Evolutionary conservation across 208 protist genomes (phyloP).

Genomic region (Trypanosoma caninum): DNA sequence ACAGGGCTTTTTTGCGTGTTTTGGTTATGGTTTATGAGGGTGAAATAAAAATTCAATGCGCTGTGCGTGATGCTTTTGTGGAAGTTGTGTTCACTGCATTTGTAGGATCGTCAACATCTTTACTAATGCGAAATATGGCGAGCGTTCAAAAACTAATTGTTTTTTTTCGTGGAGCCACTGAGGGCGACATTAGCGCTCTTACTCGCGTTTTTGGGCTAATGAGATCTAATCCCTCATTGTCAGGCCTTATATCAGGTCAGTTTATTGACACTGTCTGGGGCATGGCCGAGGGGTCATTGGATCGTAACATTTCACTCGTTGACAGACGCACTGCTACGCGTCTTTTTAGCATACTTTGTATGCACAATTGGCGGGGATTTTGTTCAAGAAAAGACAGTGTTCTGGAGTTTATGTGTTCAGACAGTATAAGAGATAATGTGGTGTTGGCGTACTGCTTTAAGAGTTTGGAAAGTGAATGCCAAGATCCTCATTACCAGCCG

Average conservation of each 20-base stretch:
- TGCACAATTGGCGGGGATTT: conserved; percentile 68
- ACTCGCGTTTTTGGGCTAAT: conserved; percentile 78
- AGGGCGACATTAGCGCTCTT: conserved; percentile 85
- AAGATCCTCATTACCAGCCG: conserved; percentile 66
- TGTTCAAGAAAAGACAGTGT: conserved; percentile 64
- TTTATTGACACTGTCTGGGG: conserved; percentile 88
- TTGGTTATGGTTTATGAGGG: conserved; percentile 87
- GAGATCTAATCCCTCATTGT: conserved; percentile 52
- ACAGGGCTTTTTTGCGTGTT: conserved; percentile 68
- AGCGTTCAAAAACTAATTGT: conserved; percentile 80
- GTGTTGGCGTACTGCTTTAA: conserved; percentile 77
- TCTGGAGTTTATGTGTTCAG: conserved; percentile 55
- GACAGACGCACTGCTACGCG: conserved; percentile 85
- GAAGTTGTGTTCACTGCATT: conserved; percentile 84
- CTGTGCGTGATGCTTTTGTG: conserved; percentile 84
- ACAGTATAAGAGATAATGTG: conserved; percentile 73
- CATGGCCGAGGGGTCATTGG: conserved; percentile 74
- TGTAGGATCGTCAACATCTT: conserved; percentile 46
- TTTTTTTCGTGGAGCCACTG: conserved; percentile 56
- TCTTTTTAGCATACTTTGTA: conserved; percentile 82
- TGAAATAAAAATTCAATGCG: conserved; percentile 86
- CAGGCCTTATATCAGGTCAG: conserved; percentile 49
- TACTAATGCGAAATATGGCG: conserved; percentile 48
- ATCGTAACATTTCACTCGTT: conserved; percentile 39
- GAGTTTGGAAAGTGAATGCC: conserved; percentile 61